Evolutionary conservation across 345 rosid genomes (phyloP).

Genomic region (Zanthoxylum bungeanum): DNA sequence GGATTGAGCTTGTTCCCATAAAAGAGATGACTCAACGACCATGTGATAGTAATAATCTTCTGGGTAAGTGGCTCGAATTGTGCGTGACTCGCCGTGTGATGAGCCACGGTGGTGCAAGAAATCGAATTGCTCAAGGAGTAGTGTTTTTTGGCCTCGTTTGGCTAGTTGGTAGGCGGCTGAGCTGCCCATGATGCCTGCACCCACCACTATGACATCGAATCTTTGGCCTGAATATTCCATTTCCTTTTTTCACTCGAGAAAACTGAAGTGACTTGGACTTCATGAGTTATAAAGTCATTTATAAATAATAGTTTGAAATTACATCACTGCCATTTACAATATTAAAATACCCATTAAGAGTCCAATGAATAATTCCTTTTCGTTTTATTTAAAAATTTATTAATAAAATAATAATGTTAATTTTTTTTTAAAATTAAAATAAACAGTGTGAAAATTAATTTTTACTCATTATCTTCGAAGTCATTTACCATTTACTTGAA

Average conservation of each 20-base stretch:
- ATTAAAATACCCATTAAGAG: no score
- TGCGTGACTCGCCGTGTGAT: constrained; percentile 96
- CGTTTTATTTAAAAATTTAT: no score
- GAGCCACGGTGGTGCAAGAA: constrained; percentile 90
- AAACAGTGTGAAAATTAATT: no score
- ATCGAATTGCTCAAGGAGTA: constrained; percentile 82
- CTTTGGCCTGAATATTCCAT: constrained; percentile 42
- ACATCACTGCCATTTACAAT: no score
- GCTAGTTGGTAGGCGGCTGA: constrained; percentile 70
- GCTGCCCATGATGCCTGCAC: constrained; percentile 91
- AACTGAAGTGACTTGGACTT: no score
- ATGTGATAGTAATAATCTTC: constrained; percentile 63
- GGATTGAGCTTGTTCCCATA: constrained; percentile 67
- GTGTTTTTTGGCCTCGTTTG: constrained; percentile 54
- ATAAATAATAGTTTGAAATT: no score
- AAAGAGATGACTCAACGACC: constrained; percentile 44
- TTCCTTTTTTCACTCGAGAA: neutral
- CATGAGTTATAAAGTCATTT: no score
- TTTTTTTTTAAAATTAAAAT: no score
- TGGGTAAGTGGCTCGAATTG: constrained; percentile 72
- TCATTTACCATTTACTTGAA: no score
- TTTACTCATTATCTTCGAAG: no score
- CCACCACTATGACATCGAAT: constrained; percentile 65
- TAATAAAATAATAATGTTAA: no score
- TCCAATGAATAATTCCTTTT: no score